phyloP scores from a whole-genome alignment of 2,329 filamentous ascomycete genomes.

The Calonectria henricotiae region DNA sequence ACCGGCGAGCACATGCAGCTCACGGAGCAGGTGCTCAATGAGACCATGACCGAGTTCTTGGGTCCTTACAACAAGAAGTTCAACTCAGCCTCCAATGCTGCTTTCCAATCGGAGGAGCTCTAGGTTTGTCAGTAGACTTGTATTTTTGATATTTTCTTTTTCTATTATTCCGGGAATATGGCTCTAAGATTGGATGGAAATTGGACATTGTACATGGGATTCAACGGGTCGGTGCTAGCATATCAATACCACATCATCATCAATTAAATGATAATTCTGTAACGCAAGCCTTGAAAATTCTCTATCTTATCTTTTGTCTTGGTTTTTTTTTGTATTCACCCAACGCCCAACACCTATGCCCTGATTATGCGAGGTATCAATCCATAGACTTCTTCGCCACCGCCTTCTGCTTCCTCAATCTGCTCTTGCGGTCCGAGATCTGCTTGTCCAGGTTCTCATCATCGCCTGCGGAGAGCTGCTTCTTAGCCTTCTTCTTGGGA shows the following conservation, averaged over 20 bases:
- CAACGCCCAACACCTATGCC: slow-evolving; percentile 58
- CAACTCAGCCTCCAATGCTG: slow-evolving; percentile 43
- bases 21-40: slow-evolving; percentile 75
- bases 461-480: slow-evolving; percentile 63
- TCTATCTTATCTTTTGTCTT: slow-evolving; percentile 46
- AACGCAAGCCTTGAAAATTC: slow-evolving; percentile 46
- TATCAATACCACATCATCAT: slow-evolving; percentile 46
- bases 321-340: slow-evolving; percentile 46
- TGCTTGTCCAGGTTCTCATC: slow-evolving; percentile 72
- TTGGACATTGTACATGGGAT: slow-evolving; percentile 31
- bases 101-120: slow-evolving; percentile 58
- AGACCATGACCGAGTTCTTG: slow-evolving; percentile 79
- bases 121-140: slow-evolving; percentile 49
- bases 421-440: slow-evolving; percentile 73
- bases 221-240: slow-evolving; percentile 35
- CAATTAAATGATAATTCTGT: slow-evolving; percentile 32
- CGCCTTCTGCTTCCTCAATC: slow-evolving; percentile 74
- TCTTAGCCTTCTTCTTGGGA: slow-evolving; percentile 60
- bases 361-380: slow-evolving; percentile 55
- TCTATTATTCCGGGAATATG: slow-evolving; percentile 35
- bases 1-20: slow-evolving; percentile 90
- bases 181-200: slow-evolving; percentile 24
- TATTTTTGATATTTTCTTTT: slow-evolving; percentile 32
- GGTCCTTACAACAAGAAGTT: slow-evolving; percentile 67
- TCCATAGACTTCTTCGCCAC: slow-evolving; percentile 69